Evolutionary conservation across 2,329 filamentous ascomycete genomes (phyloP).

Genomic region (Aureobasidium sp.): DNA sequence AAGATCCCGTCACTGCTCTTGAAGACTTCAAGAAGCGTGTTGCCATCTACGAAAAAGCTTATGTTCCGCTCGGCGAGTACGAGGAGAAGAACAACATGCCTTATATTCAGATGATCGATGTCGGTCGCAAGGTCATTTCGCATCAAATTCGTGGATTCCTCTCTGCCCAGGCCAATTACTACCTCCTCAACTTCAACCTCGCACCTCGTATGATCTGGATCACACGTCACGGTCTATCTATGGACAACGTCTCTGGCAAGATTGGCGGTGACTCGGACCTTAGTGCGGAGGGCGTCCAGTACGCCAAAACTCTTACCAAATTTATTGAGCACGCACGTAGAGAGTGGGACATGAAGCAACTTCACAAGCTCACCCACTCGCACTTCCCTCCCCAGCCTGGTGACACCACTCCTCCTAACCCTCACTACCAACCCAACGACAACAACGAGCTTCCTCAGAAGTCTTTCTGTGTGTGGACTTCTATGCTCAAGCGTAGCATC

Average conservation of each 20-base stretch:
- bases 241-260: constrained; percentile 79
- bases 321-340: constrained; percentile 78
- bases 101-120: constrained; percentile 97
- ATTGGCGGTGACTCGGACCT: constrained; percentile 86
- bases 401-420: constrained; percentile 90
- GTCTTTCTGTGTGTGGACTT: constrained; percentile 91
- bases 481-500: constrained; percentile 85
- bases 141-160: constrained; percentile 89
- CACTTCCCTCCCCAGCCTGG: constrained; percentile 86
- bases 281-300: constrained; percentile 70
- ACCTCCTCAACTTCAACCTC: constrained; percentile 93
- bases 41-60: constrained; percentile 86
- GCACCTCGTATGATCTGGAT: constrained; percentile 97
- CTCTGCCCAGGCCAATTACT: constrained; percentile 85
- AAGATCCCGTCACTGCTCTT: constrained; percentile 78
- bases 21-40: constrained; percentile 91
- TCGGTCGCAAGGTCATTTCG: constrained; percentile 86
- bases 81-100: constrained; percentile 88
- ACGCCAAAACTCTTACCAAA: constrained; percentile 68
- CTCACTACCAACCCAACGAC: constrained; percentile 58
- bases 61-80: constrained; percentile 80
- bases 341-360: constrained; percentile 77
- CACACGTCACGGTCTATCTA: constrained; percentile 84
- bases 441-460: constrained; percentile 29
- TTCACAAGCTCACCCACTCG: constrained; percentile 65